Conservation (phyloP, 495 filamentous ascomycete species). For the Hypoxylon rickii region DNA sequence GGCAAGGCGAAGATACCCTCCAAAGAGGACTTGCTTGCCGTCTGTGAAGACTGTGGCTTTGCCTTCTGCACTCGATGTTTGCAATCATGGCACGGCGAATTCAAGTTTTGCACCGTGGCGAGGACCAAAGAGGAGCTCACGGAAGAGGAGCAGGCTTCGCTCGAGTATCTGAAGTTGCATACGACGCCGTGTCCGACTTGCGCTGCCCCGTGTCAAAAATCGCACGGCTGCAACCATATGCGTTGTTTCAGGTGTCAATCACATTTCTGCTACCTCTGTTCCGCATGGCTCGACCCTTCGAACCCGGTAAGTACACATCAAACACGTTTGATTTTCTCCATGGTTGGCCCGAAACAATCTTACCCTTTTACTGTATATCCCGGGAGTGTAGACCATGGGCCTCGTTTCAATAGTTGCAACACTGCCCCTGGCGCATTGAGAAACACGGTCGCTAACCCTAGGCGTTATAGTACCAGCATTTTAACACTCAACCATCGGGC, state of each 20-base stretch:
- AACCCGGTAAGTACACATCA: slow-evolving; percentile 59
- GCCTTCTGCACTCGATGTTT: slow-evolving; percentile 76
- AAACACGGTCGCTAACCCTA: slow-evolving; percentile 7
- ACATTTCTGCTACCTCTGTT: slow-evolving; percentile 97
- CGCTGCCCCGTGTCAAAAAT: slow-evolving; percentile 82
- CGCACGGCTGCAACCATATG: slow-evolving; percentile 98
- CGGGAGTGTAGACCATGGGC: no score
- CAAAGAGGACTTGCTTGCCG: slow-evolving; percentile 58
- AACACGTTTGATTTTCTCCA: background rate
- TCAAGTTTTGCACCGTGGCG: slow-evolving; percentile 62
- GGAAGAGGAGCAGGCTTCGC: slow-evolving; percentile 79
- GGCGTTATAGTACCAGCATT: slow-evolving; percentile 68
- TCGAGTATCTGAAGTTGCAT: slow-evolving; percentile 78
- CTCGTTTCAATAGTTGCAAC: no score
- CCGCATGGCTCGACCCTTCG: slow-evolving; percentile 73
- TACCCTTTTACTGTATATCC: background rate
- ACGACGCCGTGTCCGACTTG: slow-evolving; percentile 93
- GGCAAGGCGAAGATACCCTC: slow-evolving; percentile 35
- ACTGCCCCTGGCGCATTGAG: background rate
- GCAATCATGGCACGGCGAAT: slow-evolving; percentile 88
- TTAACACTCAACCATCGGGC: slow-evolving; percentile 63
- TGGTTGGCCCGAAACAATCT: no score
- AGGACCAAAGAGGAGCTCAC: slow-evolving; percentile 68
- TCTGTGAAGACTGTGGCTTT: slow-evolving; percentile 89
- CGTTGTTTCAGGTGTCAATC: slow-evolving; percentile 85